Conservation (phyloP, 208 protist species). For the Giardia muris region DNA sequence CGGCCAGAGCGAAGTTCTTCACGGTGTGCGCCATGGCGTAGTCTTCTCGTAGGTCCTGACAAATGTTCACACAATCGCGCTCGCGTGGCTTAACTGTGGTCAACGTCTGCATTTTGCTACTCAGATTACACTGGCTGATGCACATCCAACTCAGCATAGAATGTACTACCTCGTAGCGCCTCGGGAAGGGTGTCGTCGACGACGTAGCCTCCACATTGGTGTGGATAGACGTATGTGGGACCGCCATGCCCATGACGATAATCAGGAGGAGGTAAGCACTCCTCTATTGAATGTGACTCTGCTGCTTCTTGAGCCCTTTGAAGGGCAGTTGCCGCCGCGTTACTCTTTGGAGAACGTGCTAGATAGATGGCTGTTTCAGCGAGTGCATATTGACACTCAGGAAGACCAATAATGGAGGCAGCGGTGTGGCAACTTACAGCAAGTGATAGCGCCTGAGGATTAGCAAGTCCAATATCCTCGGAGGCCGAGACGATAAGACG, state of each 20-base stretch:
- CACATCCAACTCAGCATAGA: neutral
- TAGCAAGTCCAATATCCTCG: constrained; percentile 3
- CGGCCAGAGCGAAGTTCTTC: neutral
- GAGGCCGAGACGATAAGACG: neutral
- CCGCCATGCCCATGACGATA: neutral
- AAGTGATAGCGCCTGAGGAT: neutral
- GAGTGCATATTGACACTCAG: neutral
- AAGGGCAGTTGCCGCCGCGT: neutral
- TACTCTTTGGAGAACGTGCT: neutral
- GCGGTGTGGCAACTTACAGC: neutral
- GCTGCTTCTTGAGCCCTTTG: neutral
- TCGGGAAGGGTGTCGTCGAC: neutral
- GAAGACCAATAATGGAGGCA: neutral
- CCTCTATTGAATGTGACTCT: neutral
- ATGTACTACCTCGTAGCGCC: neutral
- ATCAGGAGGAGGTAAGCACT: neutral
- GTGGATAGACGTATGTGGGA: constrained; percentile 2
- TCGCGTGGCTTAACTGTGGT: neutral
- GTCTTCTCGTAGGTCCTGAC: neutral
- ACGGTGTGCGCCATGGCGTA: neutral
- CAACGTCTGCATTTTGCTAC: neutral
- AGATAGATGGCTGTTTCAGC: constrained; percentile 2
- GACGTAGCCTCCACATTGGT: constrained; percentile 12
- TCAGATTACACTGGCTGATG: neutral
- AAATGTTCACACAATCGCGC: neutral